These are phyloP conservation scores for Puccinellia tenuiflora DNA, from an alignment of 176 grass and related monocot species.

Conservation along the genomic window DNA sequence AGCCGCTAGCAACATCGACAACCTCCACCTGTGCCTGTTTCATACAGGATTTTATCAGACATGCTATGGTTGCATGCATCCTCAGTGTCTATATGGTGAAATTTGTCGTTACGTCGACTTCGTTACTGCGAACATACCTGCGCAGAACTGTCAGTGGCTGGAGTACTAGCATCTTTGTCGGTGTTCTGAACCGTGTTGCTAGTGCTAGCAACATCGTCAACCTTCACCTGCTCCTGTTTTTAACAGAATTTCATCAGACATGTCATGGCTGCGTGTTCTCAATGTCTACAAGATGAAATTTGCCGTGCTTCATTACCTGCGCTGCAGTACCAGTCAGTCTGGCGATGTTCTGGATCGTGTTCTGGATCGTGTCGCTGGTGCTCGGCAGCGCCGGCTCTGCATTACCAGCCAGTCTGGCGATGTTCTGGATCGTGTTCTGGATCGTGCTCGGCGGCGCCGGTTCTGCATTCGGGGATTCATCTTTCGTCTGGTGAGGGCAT, in stretches of 20 bases:
- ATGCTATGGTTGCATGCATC: neutral
- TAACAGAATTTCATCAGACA: constrained; percentile 32
- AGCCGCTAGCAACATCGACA: constrained; percentile 67
- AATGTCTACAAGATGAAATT: neutral
- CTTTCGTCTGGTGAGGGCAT: constrained; percentile 60
- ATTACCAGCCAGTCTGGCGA: no score
- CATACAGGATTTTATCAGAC: constrained; percentile 29
- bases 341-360: neutral
- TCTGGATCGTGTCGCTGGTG: neutral
- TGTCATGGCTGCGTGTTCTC: neutral
- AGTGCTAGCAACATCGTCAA: constrained; percentile 46
- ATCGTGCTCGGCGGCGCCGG: no score
- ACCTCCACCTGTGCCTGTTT: constrained; percentile 52
- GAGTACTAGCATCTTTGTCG: constrained; percentile 21
- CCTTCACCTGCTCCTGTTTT: constrained; percentile 56
- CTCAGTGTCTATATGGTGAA: neutral
- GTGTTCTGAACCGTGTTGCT: neutral
- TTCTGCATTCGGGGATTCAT: constrained; percentile 43
- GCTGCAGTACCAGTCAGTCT: neutral
- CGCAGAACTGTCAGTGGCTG: constrained; percentile 5
- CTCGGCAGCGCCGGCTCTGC: constrained; percentile 7
- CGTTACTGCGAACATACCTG: constrained; percentile 37
- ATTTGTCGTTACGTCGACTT: neutral
- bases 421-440: no score
- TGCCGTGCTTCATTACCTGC: neutral